Conservation (phyloP, 129 eudicot genomes). For the Lactuca sativa region DNA sequence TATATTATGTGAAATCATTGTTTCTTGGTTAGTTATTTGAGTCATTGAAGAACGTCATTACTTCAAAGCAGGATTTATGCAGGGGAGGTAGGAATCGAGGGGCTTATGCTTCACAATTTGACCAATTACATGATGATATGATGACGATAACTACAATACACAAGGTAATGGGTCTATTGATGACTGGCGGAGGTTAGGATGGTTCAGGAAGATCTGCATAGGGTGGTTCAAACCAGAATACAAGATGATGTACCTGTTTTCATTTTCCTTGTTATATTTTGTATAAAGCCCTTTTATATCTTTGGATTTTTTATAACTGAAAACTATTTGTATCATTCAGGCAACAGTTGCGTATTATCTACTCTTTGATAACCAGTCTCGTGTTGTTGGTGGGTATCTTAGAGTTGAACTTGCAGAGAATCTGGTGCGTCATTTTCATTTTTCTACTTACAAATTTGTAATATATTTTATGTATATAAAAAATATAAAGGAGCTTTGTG, state of each 20-base stretch:
- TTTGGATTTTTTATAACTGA: conserved; percentile 13
- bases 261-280: conserved; percentile 3
- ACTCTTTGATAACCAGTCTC: conserved; percentile 66
- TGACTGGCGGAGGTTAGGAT: too few relatives aligned
- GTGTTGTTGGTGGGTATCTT: conserved; percentile 68
- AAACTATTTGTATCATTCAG: conserved; percentile 34
- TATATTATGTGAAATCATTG: too few relatives aligned
- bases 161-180: too few relatives aligned
- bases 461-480: not conserved
- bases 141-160: too few relatives aligned
- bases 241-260: conserved; percentile 60
- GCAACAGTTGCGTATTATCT: conserved; percentile 84
- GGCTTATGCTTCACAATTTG: too few relatives aligned
- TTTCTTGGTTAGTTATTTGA: too few relatives aligned
- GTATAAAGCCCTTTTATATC: too few relatives aligned
- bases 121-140: too few relatives aligned
- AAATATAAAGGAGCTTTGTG: not conserved
- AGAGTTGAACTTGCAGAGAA: conserved; percentile 70
- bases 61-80: too few relatives aligned
- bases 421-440: conserved; percentile 40
- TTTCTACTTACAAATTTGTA: not conserved
- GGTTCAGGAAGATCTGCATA: too few relatives aligned
- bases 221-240: conserved; percentile 39
- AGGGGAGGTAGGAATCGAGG: too few relatives aligned
- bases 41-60: too few relatives aligned